A percentile compares a stretch with the other conserved stretches of the same genome.
Conservation (phyloP, 768 basidiomycete genomes). For the Termitomyces sp. region DNA sequence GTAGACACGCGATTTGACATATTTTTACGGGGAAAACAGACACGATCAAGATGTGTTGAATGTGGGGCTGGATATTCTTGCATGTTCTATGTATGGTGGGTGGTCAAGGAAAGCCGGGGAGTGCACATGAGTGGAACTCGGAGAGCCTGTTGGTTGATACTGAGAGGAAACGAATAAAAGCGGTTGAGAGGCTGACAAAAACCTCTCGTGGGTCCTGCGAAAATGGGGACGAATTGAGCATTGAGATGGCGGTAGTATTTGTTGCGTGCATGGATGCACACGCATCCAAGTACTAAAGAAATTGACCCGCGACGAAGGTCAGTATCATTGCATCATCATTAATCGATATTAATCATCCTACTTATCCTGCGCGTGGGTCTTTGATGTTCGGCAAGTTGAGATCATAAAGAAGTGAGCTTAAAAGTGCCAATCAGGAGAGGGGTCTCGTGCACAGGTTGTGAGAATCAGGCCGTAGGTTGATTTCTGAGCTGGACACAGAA, state of each 20-base stretch:
- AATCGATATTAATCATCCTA: too few relatives aligned
- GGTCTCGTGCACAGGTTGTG: neutral
- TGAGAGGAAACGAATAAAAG: slow-evolving; percentile 1
- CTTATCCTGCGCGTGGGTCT: neutral
- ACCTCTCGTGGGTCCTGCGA: neutral
- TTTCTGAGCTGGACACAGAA: neutral
- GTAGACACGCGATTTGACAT: too few relatives aligned
- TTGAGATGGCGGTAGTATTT: neutral
- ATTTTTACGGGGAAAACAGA: too few relatives aligned
- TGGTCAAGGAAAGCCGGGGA: neutral
- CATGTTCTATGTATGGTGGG: neutral
- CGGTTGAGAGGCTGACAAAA: neutral
- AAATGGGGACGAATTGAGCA: neutral
- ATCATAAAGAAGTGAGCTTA: neutral
- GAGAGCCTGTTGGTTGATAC: neutral
- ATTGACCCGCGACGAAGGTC: neutral
- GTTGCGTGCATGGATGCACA: neutral
- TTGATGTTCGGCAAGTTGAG: neutral
- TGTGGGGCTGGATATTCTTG: neutral
- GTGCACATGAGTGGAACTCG: neutral
- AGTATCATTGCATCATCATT: neutral
- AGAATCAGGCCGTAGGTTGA: neutral
- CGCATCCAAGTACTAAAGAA: neutral
- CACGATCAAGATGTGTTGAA: too few relatives aligned
- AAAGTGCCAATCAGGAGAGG: neutral